Evolutionary conservation across 164 flowering plant species (phyloP).

Genomic region (Berberis vulgaris): DNA sequence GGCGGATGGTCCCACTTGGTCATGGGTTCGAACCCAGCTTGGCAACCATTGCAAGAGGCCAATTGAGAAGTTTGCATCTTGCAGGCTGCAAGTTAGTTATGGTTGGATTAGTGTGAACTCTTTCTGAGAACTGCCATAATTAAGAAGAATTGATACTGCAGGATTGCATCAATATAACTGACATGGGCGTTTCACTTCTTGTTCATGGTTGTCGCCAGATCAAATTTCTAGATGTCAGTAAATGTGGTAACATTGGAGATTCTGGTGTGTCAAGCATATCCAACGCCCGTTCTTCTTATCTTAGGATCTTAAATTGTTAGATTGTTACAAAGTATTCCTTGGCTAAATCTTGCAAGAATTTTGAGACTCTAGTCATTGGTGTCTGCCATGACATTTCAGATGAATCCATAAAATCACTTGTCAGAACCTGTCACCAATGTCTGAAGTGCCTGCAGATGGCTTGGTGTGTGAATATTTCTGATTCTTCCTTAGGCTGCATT

Average conservation of each 20-base stretch:
- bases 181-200: slow-evolving; percentile 57
- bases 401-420: slow-evolving; percentile 49
- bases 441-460: slow-evolving; percentile 75
- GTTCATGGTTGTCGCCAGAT: slow-evolving; percentile 58
- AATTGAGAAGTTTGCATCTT: slow-evolving; percentile 56
- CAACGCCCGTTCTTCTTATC: slow-evolving; percentile 49
- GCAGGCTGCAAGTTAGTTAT: slow-evolving; percentile 64
- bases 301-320: slow-evolving; percentile 64
- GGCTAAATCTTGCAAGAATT: slow-evolving; percentile 58
- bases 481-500: slow-evolving; percentile 50
- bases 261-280: slow-evolving; percentile 50
- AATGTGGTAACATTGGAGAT: slow-evolving; percentile 77
- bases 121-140: slow-evolving; percentile 54
- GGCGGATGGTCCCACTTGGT: no score
- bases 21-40: slow-evolving; percentile 3
- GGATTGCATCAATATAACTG: slow-evolving; percentile 66
- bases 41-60: slow-evolving; percentile 48
- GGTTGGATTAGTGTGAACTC: slow-evolving; percentile 35
- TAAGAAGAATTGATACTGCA: slow-evolving; percentile 60
- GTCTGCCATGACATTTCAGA: slow-evolving; percentile 68
- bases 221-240: slow-evolving; percentile 51
- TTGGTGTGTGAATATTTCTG: slow-evolving; percentile 80
- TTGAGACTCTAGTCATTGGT: slow-evolving; percentile 77
- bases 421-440: slow-evolving; percentile 37
- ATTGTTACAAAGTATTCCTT: slow-evolving; percentile 60